Evolutionary conservation across 306 rosid species (phyloP), one percentile per base, ranked within the genome.

Genomic region (Casuarina cunninghamiana): DNA sequence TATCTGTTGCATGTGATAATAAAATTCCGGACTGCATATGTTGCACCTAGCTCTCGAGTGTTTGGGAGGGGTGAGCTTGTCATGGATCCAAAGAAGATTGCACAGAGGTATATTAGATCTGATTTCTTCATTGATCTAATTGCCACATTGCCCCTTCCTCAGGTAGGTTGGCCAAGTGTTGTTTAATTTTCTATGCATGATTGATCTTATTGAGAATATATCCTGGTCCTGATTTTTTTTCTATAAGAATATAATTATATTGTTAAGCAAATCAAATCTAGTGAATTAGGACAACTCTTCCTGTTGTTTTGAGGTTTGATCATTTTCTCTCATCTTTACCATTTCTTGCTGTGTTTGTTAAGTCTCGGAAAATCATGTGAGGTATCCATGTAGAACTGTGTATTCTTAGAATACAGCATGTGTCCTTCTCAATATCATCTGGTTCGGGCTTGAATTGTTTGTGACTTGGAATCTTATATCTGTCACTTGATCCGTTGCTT

Each of bases 1-100:
- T 95, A 95, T 81, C 86, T 95, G 73, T 80, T 95, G 82, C 98
- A 95, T 55, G 54, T 95, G 84, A 80, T 95, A 71, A 91, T 95
- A 82, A 95, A 95, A 89, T 92, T 95, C 76, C 85, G 98, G 75
- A 95, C 97, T 10, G 98, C 97, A 13, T 95, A 89, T 84, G 91
- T 92, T 74, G 94, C 98, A 15, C 98, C 98, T 4, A 92, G 89
- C 77, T 88, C 98, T 17, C 90, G 98, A 16, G 92, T 95, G n/a
- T 95, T 95, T 65, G 98, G 98, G 65, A 88, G 97, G 84, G 98
- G 98, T 45, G 98, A 95, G 83, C 97, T 95, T 88, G 97, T 95
- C 71, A 95, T 88, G 97, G 96, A 95, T 81, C 89, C 98, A 38
- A 92, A 81, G 77, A 89, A 91, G 89, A 95, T 95, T 85, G 98